Evolutionary conservation across 805 yeast genomes (phyloP).

Genomic region (Jamesozyma lodderae): DNA sequence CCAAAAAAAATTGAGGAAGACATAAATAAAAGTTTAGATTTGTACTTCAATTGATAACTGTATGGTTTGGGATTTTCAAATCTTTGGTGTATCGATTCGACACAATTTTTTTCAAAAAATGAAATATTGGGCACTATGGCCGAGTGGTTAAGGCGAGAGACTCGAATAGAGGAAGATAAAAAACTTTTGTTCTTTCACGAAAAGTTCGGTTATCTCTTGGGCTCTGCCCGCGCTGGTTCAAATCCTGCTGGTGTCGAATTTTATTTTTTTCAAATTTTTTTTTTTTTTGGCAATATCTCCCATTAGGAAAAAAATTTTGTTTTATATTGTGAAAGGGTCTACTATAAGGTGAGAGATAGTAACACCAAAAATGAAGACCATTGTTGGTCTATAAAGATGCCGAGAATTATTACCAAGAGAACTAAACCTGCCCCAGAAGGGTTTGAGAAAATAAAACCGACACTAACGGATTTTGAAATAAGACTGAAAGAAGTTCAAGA

Average conservation of each 20-base stretch:
- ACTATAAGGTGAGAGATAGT: not conserved
- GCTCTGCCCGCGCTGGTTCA: slow-evolving; percentile 76
- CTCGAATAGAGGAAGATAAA: slow-evolving; percentile 41
- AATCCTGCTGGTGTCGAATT: slow-evolving; percentile 65
- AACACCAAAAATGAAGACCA: too few relatives aligned
- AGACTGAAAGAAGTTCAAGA: slow-evolving; percentile 48
- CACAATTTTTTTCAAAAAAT: not conserved
- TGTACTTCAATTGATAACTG: too few relatives aligned
- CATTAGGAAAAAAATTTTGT: not conserved
- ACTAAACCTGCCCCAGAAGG: slow-evolving; percentile 61
- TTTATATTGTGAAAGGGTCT: too few relatives aligned
- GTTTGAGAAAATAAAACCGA: slow-evolving; percentile 57
- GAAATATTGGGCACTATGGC: slow-evolving; percentile 43
- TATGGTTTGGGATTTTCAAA: too few relatives aligned
- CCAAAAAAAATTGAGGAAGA: too few relatives aligned
- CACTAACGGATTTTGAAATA: slow-evolving; percentile 48
- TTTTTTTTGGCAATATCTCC: not conserved
- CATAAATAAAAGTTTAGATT: too few relatives aligned
- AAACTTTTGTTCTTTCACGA: not conserved
- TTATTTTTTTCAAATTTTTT: slow-evolving; percentile 20
- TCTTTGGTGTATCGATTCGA: too few relatives aligned
- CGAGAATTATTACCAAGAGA: slow-evolving; percentile 16
- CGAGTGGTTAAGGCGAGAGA: slow-evolving; percentile 74
- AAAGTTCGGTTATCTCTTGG: slow-evolving; percentile 44
- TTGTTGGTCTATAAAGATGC: too few relatives aligned